Conservation (phyloP, 1,284 basidiomycete genomes). For the Rhodotorula sp. region DNA sequence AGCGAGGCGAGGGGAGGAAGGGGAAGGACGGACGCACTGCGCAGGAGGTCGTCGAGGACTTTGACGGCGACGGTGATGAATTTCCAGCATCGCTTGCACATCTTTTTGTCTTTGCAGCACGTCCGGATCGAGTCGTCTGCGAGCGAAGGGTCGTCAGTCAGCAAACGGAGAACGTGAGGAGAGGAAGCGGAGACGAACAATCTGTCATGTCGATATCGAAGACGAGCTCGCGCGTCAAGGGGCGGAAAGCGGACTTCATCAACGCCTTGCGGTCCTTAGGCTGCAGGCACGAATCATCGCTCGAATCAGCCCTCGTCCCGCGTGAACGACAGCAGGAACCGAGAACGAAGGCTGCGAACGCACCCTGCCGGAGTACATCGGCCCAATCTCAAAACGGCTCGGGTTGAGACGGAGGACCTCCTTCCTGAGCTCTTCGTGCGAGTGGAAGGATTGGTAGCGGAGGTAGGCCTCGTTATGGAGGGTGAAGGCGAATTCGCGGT, state of each 20-base stretch:
- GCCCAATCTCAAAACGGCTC: conserved; percentile 93
- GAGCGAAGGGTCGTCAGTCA: not conserved
- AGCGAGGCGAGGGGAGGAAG: not conserved
- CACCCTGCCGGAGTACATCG: conserved; percentile 84
- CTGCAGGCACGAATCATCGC: conserved; percentile 51
- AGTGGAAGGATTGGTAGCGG: conserved; percentile 88
- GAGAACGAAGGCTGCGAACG: no score
- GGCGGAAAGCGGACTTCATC: conserved; percentile 69
- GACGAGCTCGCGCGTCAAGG: conserved; percentile 85
- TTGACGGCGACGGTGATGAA: conserved; percentile 92
- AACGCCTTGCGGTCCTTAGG: conserved; percentile 88
- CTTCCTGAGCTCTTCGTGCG: conserved; percentile 85
- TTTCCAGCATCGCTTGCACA: conserved; percentile 90
- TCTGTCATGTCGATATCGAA: conserved; percentile 99
- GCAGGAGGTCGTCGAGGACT: conserved; percentile 75
- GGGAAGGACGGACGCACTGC: conserved; percentile 53
- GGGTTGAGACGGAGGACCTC: conserved; percentile 80
- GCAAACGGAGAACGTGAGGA: rapidly evolving
- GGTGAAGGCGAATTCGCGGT: conserved; percentile 97
- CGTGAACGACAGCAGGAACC: no score
- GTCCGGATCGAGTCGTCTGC: conserved; percentile 83
- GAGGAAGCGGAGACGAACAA: conserved; percentile 49
- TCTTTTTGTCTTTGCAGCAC: conserved; percentile 87
- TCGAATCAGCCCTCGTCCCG: no score
- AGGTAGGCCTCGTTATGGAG: conserved; percentile 88